Percentiles rank a stretch among this genome's conserved stretches.
These are phyloP conservation scores for Stagonosporopsis rhizophila DNA, from an alignment of 2,329 filamentous ascomycete species.

Conservation along the genomic window DNA sequence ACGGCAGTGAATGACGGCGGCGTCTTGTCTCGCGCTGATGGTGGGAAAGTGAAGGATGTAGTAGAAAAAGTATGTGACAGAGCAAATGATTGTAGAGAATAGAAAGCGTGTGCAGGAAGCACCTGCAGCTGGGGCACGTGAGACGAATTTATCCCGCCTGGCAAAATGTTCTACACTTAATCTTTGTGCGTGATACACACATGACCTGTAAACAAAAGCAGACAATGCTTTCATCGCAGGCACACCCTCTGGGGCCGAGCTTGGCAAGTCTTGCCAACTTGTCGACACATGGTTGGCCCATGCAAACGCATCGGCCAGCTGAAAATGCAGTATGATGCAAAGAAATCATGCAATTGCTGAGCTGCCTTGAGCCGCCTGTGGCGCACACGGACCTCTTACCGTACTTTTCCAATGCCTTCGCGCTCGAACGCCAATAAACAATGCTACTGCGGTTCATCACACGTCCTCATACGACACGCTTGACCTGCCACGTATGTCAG, in stretches of 20 bases:
- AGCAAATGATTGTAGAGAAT: too few species aligned
- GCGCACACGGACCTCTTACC: not conserved
- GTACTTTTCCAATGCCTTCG: constrained; percentile 6
- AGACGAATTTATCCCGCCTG: not conserved
- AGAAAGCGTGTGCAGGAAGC: not conserved
- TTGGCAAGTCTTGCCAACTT: not conserved
- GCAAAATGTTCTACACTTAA: not conserved
- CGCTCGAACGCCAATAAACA: constrained; percentile 31
- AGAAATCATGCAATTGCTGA: constrained; percentile 1
- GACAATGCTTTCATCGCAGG: not conserved
- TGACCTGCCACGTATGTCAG: constrained; percentile 35
- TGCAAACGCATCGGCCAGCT: not conserved
- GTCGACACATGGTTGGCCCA: not conserved
- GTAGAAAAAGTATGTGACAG: not conserved
- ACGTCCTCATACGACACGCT: constrained; percentile 39
- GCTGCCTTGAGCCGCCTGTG: not conserved
- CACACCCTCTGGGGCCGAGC: not conserved
- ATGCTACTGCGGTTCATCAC: constrained; percentile 3
- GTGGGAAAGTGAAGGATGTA: not conserved
- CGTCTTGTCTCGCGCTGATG: too few species aligned
- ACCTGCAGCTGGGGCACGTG: not conserved
- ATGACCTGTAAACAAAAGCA: not conserved
- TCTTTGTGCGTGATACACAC: not conserved
- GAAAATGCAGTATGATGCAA: not conserved
- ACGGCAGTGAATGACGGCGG: not conserved